Evolutionary conservation across 2,329 filamentous ascomycete genomes (phyloP).

Genomic region (Neonectria magnoliae): DNA sequence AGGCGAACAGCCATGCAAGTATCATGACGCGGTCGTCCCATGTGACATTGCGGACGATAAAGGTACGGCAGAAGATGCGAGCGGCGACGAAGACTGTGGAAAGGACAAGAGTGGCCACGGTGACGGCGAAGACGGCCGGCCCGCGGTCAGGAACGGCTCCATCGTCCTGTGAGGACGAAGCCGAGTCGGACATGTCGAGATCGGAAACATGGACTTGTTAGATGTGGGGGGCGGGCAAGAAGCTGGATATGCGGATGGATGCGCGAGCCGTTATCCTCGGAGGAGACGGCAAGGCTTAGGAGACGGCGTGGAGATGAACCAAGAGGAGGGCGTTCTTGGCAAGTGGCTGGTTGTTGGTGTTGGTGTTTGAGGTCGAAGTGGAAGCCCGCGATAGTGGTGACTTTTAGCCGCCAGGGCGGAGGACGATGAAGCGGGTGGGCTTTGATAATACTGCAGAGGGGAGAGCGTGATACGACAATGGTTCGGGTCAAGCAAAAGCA

Average conservation of each 20-base stretch:
- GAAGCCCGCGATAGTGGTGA: neutral
- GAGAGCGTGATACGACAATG: neutral
- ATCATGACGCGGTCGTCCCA: constrained; percentile 86
- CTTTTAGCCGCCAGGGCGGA: neutral
- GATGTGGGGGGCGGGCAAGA: constrained; percentile 23
- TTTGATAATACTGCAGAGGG: neutral
- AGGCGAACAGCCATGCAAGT: constrained; percentile 78
- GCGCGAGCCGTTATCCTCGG: constrained; percentile 37
- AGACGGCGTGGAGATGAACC: neutral
- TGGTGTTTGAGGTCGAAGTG: neutral
- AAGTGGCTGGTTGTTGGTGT: neutral
- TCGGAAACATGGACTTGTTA: constrained; percentile 39
- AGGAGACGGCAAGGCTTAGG: constrained; percentile 4
- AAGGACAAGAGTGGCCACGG: constrained; percentile 73
- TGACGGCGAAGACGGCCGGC: constrained; percentile 74
- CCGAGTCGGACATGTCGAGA: constrained; percentile 42
- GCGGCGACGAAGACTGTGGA: constrained; percentile 80
- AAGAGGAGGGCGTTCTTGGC: neutral
- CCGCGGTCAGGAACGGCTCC: constrained; percentile 60
- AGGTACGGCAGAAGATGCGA: constrained; percentile 76
- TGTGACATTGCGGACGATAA: constrained; percentile 76
- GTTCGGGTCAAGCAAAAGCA: constrained; percentile 5
- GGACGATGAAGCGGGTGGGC: neutral
- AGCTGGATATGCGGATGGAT: constrained; percentile 27
- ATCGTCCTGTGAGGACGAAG: constrained; percentile 34